Conservation (phyloP, 371 early-diverging fungal species). For the Mucor irregularis region DNA sequence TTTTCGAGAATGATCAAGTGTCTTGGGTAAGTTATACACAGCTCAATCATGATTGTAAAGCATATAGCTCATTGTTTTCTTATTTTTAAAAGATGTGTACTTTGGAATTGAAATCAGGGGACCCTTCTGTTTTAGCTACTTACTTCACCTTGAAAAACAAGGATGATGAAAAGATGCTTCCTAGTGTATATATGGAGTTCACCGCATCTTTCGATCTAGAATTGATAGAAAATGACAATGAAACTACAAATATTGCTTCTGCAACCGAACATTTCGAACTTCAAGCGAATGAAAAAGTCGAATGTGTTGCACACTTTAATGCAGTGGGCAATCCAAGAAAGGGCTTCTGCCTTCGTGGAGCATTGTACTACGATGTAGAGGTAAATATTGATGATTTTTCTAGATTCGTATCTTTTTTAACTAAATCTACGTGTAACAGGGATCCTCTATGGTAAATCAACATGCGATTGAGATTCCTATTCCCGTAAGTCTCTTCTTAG, state of each 20-base stretch:
- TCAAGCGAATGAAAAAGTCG: slow-evolving; percentile 30
- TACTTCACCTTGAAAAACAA: slow-evolving; percentile 26
- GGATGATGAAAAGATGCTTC: slow-evolving; percentile 24
- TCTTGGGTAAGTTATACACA: slow-evolving; percentile 22
- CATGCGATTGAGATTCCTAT: slow-evolving; percentile 37
- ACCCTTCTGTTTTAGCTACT: slow-evolving; percentile 5
- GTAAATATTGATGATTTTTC: slow-evolving; percentile 19
- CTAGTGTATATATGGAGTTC: slow-evolving; percentile 32
- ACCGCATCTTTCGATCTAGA: slow-evolving; percentile 42
- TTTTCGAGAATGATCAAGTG: slow-evolving; percentile 28
- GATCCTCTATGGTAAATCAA: slow-evolving; percentile 26
- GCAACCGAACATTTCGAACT: slow-evolving; percentile 40
- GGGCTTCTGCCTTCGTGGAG: slow-evolving; percentile 36
- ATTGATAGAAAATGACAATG: slow-evolving; percentile 9
- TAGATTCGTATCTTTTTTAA: neutral
- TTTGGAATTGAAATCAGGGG: slow-evolving; percentile 4
- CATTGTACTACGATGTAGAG: slow-evolving; percentile 40
- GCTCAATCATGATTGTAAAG: neutral
- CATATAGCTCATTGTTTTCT: neutral
- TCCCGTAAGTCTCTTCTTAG: slow-evolving; percentile 54
- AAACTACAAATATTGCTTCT: slow-evolving; percentile 25
- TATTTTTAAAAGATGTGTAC: slow-evolving; percentile 7
- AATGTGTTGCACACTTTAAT: slow-evolving; percentile 32
- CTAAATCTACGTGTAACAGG: slow-evolving; percentile 14
- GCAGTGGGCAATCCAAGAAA: slow-evolving; percentile 35